These are phyloP conservation scores for Solanum bulbocastanum DNA, from an alignment of 257 asterid species.

Conservation along the genomic window DNA sequence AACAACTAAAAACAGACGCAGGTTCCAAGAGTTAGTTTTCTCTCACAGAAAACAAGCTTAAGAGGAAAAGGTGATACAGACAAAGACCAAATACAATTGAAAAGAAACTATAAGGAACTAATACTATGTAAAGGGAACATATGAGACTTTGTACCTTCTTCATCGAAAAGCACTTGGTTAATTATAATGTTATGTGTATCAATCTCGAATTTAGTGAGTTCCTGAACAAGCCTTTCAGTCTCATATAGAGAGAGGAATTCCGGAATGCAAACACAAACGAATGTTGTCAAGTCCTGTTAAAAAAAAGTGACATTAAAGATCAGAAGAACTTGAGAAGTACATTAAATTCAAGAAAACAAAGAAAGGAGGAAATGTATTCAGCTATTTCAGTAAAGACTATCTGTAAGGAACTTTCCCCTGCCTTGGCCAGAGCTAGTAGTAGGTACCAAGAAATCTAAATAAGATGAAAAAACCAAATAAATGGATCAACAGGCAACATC, in stretches of 20 bases:
- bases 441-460: not conserved
- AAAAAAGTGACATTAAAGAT: not conserved
- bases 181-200: slow-evolving; percentile 92
- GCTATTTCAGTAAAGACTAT: not conserved
- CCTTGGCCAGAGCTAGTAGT: not conserved
- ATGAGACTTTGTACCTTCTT: slow-evolving; percentile 54
- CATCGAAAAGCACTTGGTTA: slow-evolving; percentile 88
- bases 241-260: slow-evolving; percentile 94
- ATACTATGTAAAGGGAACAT: not conserved
- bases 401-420: not conserved
- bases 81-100: not conserved
- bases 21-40: not conserved
- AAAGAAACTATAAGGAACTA: not conserved
- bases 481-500: not conserved
- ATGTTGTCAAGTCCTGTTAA: slow-evolving; percentile 80
- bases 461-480: not conserved
- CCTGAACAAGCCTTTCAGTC: slow-evolving; percentile 95
- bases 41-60: not conserved
- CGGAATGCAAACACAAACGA: slow-evolving; percentile 91
- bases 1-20: slow-evolving; percentile 31
- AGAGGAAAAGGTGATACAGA: not conserved
- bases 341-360: not conserved
- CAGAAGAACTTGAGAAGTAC: not conserved
- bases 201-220: slow-evolving; percentile 86
- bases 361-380: not conserved